Conservation (phyloP, 2,329 filamentous ascomycete genomes). For the Cadophora gregata region DNA sequence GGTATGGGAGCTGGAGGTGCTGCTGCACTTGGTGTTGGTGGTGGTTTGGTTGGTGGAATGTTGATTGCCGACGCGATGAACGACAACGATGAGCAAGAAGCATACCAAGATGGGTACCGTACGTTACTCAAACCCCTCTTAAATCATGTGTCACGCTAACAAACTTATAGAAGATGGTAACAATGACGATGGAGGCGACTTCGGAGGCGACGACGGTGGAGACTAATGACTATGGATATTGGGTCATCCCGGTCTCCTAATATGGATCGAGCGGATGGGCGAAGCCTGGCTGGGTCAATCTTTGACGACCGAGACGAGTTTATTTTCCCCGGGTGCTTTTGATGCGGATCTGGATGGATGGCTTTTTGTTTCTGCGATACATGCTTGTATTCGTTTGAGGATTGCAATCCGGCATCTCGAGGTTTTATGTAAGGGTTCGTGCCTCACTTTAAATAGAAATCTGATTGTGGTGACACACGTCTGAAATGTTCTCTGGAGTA, state of each 20-base stretch:
- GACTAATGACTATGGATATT: conserved; percentile 7
- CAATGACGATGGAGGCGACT: conserved; percentile 36
- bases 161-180: conserved; percentile 26
- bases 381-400: conserved; percentile 5
- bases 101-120: conserved; percentile 58
- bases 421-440: not conserved
- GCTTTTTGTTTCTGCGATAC: not conserved
- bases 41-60: conserved; percentile 79
- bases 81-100: conserved; percentile 64
- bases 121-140: conserved; percentile 17
- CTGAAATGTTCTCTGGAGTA: not conserved
- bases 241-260: not conserved
- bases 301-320: conserved; percentile 17
- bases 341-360: conserved; percentile 8
- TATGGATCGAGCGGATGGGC: not conserved
- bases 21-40: conserved; percentile 79
- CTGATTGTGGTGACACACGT: conserved; percentile 5
- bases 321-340: not conserved
- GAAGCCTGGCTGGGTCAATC: not conserved
- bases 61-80: conserved; percentile 72
- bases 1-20: conserved; percentile 75
- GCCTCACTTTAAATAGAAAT: conserved; percentile 4
- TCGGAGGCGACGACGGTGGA: conserved; percentile 38
- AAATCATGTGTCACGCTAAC: conserved; percentile 16
- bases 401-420: not conserved